A percentile compares a stretch with the other conserved stretches of the same genome.
Evolutionary conservation across 192 early-diverging fungal genomes (phyloP).

Genomic region (Mortierella antarctica): DNA sequence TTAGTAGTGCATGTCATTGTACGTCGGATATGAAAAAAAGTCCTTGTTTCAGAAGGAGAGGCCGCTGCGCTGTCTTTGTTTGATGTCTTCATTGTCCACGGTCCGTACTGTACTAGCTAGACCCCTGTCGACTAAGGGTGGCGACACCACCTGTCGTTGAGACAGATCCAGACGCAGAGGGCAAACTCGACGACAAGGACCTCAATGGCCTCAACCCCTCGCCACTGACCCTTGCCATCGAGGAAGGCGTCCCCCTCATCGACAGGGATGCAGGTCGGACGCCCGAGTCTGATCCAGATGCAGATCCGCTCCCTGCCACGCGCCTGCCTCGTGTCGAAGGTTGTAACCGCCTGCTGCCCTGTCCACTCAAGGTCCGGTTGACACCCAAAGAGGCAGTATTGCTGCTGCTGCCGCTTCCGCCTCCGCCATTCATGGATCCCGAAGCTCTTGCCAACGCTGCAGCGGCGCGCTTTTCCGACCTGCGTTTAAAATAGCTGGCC

Average conservation of each 20-base stretch:
- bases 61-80: too few relatives aligned
- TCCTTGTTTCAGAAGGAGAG: too few relatives aligned
- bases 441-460: constrained; percentile 15
- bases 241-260: not conserved
- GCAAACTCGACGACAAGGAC: too few relatives aligned
- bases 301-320: constrained; percentile 32
- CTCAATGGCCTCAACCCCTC: not conserved
- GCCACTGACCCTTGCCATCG: constrained; percentile 7
- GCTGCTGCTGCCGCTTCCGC: not conserved
- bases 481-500: constrained; percentile 59
- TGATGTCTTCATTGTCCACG: too few relatives aligned
- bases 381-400: not conserved
- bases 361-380: not conserved
- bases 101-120: too few relatives aligned
- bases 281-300: constrained; percentile 43
- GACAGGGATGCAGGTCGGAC: constrained; percentile 3
- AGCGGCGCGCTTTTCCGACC: constrained; percentile 53
- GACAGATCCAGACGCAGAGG: too few relatives aligned
- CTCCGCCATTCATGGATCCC: constrained; percentile 4
- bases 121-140: too few relatives aligned
- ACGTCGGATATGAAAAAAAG: too few relatives aligned
- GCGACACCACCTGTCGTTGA: too few relatives aligned
- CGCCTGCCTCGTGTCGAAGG: constrained; percentile 27
- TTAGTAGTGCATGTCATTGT: too few relatives aligned
- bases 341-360: constrained; percentile 27